Evolutionary conservation across 192 early-diverging fungal genomes (phyloP), one percentile per base, ranked within the genome.

Genomic region (Backusella parvicylindrica): DNA sequence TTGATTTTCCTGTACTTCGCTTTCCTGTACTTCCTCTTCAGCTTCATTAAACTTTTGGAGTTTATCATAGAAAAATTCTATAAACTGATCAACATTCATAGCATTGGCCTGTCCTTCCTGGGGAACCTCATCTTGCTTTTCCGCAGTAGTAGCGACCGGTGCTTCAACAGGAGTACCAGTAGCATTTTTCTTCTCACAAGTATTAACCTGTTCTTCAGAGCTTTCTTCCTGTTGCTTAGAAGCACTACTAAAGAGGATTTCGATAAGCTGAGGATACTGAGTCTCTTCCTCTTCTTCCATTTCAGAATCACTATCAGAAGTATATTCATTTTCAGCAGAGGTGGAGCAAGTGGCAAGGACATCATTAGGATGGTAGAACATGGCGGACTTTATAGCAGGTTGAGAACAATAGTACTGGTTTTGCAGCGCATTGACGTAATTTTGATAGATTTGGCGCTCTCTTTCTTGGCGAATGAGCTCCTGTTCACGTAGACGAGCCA

Each of bases 391-490:
- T 15, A 12, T 26, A 35, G 16, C 66, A 23, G 66, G 36, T 12
- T 23, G n/a, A 11, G 8, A 13, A 31, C 3, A 13, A 68, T 23
- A 12, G 21, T 23, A 68, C n/a, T 68, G 32, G 12, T 68, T 36
- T 68, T 68, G 35, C 13, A 68, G 38, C 21, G 18, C n/a, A 21
- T 38, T 33, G 5, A 37, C 8, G 11, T 68, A 23, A 21, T 68
- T 68, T 1, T 68, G 66, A 21, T 36, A 68, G 12, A 36, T 21
- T 11, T n/a, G 66, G 3, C 18, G 66, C 8, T 68, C 33, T 68
- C 66, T 68, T 68, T 68, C 66, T n/a, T 60, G 53, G 8, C 53
- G 53, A 28, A 68, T 23, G 16, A n/a, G 21, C n/a, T 68, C 33
- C 21, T 36, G 32, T 36, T 68, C 21, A 21, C 18, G 66, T 23